These are phyloP conservation scores for Pestalotiopsis sp. DNA, from an alignment of 2,329 filamentous ascomycete species.

Conservation along the genomic window DNA sequence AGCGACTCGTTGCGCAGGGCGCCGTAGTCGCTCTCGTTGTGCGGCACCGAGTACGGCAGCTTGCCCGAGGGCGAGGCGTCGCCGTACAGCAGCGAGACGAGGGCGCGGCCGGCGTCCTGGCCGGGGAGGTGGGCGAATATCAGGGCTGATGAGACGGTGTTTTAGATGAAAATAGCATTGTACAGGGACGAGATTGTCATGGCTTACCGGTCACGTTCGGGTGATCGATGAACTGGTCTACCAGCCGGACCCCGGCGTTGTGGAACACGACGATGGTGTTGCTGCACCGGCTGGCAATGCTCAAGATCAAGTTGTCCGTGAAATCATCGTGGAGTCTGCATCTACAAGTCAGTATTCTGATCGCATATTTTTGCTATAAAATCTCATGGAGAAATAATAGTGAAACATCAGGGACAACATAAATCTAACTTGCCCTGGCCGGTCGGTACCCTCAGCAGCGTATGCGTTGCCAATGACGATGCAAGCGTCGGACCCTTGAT, in stretches of 20 bases:
- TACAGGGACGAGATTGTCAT: neutral
- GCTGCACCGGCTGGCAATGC: conserved; percentile 50
- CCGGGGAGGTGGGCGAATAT: conserved; percentile 63
- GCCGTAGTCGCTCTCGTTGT: conserved; percentile 47
- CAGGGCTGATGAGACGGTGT: neutral
- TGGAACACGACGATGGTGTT: conserved; percentile 68
- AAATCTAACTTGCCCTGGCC: conserved; percentile 33
- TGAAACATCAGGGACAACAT: neutral
- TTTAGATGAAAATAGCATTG: neutral
- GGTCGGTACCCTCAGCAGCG: conserved; percentile 64
- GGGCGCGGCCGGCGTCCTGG: conserved; percentile 72
- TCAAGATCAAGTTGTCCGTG: conserved; percentile 48
- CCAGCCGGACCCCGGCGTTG: conserved; percentile 59
- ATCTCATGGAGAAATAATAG: too few species aligned
- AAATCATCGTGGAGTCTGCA: conserved; percentile 59
- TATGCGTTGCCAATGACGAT: conserved; percentile 59
- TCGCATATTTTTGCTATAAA: too few species aligned
- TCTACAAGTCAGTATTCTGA: neutral
- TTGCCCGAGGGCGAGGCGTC: conserved; percentile 46
- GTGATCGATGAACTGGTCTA: conserved; percentile 61
- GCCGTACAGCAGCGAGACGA: conserved; percentile 76
- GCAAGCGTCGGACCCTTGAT: conserved; percentile 55
- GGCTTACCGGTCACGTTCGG: conserved; percentile 60
- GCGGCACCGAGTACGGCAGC: conserved; percentile 53
- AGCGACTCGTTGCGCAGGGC: conserved; percentile 30